A percentile compares a stretch with the other conserved stretches of the same genome.
Conservation (phyloP, 1,284 basidiomycete species). For the Porodaedalea pini region DNA sequence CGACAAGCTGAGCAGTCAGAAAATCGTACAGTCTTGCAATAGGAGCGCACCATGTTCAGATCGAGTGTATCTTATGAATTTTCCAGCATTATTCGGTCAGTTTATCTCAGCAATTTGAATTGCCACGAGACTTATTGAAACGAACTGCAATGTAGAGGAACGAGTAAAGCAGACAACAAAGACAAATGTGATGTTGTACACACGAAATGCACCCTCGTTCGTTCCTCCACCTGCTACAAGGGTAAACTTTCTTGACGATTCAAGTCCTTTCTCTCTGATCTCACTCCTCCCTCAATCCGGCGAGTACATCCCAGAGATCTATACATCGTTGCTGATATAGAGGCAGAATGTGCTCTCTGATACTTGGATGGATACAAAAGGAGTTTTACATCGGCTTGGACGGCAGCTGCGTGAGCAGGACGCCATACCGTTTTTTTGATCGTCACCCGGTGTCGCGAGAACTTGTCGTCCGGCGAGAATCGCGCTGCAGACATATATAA, state of each 20-base stretch:
- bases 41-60: background rate
- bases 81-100: background rate
- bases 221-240: background rate
- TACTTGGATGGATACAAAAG: background rate
- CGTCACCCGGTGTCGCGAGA: slow-evolving; percentile 91
- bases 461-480: slow-evolving; percentile 97
- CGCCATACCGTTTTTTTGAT: slow-evolving; percentile 88
- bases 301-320: no score
- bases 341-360: no score
- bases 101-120: no score
- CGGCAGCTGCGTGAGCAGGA: slow-evolving; percentile 88
- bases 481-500: slow-evolving; percentile 55
- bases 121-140: background rate
- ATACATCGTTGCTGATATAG: no score
- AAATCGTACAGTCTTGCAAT: no score
- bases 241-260: background rate
- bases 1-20: no score
- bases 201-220: background rate
- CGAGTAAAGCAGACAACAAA: background rate
- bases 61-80: background rate
- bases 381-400: slow-evolving; percentile 74
- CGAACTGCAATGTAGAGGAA: background rate
- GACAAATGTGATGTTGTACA: background rate
- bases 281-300: background rate
- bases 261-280: background rate